A percentile compares a stretch with the other conserved stretches of the same genome.
These are phyloP conservation scores for Pythium graminicola DNA, from an alignment of 352 stramenopile species.

Conservation along the genomic window DNA sequence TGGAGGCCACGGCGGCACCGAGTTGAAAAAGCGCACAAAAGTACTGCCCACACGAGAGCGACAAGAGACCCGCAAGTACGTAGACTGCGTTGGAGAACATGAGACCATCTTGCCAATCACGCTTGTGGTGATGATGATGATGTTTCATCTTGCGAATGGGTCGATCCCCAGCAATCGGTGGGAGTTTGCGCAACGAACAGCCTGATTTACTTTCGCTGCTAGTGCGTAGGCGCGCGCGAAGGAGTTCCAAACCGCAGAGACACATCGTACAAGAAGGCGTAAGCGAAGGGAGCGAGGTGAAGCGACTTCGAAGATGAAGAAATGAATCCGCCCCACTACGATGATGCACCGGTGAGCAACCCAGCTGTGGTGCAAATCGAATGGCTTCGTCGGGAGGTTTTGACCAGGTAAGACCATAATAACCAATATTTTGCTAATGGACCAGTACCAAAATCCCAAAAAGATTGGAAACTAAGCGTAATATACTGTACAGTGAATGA, in stretches of 20 bases:
- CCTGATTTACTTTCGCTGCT: slow-evolving; percentile 16
- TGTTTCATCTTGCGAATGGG: slow-evolving; percentile 31
- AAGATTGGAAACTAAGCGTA: too few relatives aligned
- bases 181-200: slow-evolving; percentile 32
- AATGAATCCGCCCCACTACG: background rate
- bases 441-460: too few relatives aligned
- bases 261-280: slow-evolving; percentile 23
- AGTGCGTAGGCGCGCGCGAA: slow-evolving; percentile 20
- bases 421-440: too few relatives aligned
- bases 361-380: too few relatives aligned
- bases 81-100: slow-evolving; percentile 82
- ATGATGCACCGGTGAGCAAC: background rate
- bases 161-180: slow-evolving; percentile 20
- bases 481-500: too few relatives aligned
- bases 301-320: slow-evolving; percentile 8
- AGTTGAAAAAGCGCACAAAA: slow-evolving; percentile 68
- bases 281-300: background rate
- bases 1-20: slow-evolving; percentile 59
- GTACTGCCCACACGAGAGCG: slow-evolving; percentile 63
- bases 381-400: too few relatives aligned
- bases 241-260: slow-evolving; percentile 25
- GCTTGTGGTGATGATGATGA: slow-evolving; percentile 31
- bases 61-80: slow-evolving; percentile 57
- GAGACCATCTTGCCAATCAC: slow-evolving; percentile 70
- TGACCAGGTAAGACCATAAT: too few relatives aligned